phyloP scores from a whole-genome alignment of 2,329 filamentous ascomycete species.

The Knufia fluminis region DNA sequence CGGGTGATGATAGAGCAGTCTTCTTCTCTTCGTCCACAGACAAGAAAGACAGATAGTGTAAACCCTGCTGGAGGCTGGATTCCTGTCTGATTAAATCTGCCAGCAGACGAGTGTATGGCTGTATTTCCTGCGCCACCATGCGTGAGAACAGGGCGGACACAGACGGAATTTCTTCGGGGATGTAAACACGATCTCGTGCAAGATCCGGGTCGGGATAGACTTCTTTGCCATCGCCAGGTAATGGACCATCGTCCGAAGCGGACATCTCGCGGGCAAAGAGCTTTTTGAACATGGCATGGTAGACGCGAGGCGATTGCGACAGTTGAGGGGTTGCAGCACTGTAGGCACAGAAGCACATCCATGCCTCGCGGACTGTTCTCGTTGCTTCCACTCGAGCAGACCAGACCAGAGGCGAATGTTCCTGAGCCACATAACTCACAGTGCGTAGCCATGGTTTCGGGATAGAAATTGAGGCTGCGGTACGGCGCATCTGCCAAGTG shows the following conservation, averaged over 20 bases:
- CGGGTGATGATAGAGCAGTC: conserved; percentile 12
- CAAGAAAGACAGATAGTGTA: conserved; percentile 35
- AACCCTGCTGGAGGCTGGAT: conserved; percentile 30
- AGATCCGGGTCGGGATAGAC: conserved; percentile 46
- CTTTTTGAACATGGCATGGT: conserved; percentile 50
- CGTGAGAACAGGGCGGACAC: conserved; percentile 42
- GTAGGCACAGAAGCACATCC: conserved; percentile 54
- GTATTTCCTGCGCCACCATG: conserved; percentile 40
- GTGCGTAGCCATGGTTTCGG: conserved; percentile 11
- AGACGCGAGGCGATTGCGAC: conserved; percentile 27
- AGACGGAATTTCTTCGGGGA: conserved; percentile 44
- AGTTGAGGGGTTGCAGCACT: conserved; percentile 32
- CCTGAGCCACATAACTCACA: conserved; percentile 5
- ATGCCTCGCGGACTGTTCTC: conserved; percentile 53
- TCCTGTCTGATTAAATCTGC: conserved; percentile 42
- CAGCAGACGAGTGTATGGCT: conserved; percentile 36
- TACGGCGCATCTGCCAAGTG: conserved; percentile 50
- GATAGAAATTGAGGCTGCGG: conserved; percentile 26
- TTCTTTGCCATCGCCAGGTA: conserved; percentile 50
- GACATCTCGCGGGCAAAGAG: conserved; percentile 33
- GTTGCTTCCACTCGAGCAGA: conserved; percentile 50
- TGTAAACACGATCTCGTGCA: conserved; percentile 49
- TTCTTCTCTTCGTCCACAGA: conserved; percentile 27
- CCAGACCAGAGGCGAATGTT: conserved; percentile 38
- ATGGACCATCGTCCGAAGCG: conserved; percentile 23